Percentiles rank a stretch among this genome's conserved stretches.
Conservation (phyloP, 768 basidiomycete genomes). For the Amanita molliuscula region DNA sequence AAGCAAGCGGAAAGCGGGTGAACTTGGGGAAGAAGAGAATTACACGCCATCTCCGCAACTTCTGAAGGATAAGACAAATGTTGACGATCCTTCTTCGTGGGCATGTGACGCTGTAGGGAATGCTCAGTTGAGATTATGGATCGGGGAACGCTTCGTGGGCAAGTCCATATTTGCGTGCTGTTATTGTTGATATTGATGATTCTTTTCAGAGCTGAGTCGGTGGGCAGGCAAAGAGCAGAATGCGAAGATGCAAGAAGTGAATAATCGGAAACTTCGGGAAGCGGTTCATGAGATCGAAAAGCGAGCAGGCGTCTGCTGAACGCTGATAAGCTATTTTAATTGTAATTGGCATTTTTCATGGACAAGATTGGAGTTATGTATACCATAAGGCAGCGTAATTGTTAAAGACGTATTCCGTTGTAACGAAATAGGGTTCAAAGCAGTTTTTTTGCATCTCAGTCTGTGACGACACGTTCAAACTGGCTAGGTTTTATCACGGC, state of each 20-base stretch:
- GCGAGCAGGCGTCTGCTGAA: background rate
- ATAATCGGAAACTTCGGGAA: background rate
- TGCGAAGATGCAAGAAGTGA: conserved; percentile 1
- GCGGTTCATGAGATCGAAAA: background rate
- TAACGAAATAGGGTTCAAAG: too few relatives aligned
- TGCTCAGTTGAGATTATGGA: conserved; percentile 58
- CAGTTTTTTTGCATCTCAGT: too few relatives aligned
- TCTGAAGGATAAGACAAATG: conserved; percentile 4
- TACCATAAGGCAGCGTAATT: too few relatives aligned
- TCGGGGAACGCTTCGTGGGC: conserved; percentile 63
- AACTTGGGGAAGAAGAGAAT: conserved; percentile 1
- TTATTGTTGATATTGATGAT: conserved; percentile 3
- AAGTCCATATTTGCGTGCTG: conserved; percentile 12
- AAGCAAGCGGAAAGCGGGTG: conserved; percentile 3
- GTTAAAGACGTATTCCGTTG: too few relatives aligned
- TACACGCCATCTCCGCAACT: background rate
- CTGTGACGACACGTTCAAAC: too few relatives aligned
- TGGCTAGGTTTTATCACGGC: too few relatives aligned
- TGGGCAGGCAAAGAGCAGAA: conserved; percentile 36
- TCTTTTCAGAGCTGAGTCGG: conserved; percentile 41
- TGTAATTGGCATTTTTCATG: too few relatives aligned
- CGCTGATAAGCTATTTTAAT: too few relatives aligned
- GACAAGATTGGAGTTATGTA: too few relatives aligned
- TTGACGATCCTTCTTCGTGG: conserved; percentile 4
- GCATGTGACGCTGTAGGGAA: conserved; percentile 39